Evolutionary conservation across 257 asterid genomes (phyloP).

Genomic region (Solanum etuberosum): DNA sequence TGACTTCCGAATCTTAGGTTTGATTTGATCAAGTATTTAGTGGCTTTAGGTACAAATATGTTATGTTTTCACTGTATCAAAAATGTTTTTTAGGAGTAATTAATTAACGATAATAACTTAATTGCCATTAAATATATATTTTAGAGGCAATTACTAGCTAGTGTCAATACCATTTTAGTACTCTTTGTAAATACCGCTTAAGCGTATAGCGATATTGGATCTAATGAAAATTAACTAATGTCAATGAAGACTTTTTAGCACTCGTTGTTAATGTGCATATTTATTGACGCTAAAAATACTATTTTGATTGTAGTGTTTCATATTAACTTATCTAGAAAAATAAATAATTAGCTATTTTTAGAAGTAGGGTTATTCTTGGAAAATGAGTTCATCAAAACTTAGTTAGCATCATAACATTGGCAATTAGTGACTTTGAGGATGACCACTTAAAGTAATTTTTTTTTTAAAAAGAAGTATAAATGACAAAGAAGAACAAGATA

Average conservation of each 20-base stretch:
- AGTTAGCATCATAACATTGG: neutral
- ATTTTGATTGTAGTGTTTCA: accelerated
- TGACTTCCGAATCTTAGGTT: neutral
- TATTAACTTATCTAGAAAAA: neutral
- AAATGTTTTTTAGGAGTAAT: neutral
- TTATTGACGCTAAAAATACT: too few species aligned
- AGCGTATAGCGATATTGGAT: accelerated
- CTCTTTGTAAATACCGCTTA: neutral
- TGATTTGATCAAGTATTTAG: neutral
- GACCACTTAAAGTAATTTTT: neutral
- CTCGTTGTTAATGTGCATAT: neutral
- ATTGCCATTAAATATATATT: too few species aligned
- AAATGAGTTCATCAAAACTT: neutral
- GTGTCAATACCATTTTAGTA: neutral
- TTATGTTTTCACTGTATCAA: neutral
- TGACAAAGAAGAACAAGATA: neutral
- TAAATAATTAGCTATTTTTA: neutral
- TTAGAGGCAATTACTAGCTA: neutral
- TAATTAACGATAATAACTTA: too few species aligned
- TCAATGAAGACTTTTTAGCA: accelerated
- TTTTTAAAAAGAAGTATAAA: neutral
- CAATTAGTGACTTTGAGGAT: neutral
- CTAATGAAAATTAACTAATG: too few species aligned
- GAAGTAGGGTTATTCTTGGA: too few species aligned
- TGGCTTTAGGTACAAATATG: neutral